Evolutionary conservation across 106 monocot species (phyloP), one percentile per base, ranked within the genome.

Genomic region (Gastrodia elata): DNA sequence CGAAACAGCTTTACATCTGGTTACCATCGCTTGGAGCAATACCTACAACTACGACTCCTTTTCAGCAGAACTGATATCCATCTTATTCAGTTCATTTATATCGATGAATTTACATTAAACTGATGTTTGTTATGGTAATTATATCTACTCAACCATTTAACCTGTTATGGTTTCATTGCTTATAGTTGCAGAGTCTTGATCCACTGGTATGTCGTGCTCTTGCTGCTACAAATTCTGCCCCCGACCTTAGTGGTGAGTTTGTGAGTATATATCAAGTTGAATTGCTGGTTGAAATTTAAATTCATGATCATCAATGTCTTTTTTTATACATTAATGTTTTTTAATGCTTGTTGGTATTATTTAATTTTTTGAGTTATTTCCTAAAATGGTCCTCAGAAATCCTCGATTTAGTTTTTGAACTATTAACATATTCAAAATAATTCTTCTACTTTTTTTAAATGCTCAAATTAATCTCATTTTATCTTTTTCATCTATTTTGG

Each of bases 191-290:
- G 38, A 84, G 74, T 44, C 48, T 96, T 41, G 87, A 96, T 65
- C 84, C 84, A 67, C 70, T 92, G 8, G 96, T 90, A 16, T 64
- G 39, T 6, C 92, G 92, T 80, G 96, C 96, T 48, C 81, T 96
- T 74, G 39, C 25, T 80, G 79, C 92, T 44, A 73, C 89, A 22
- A 81, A 46, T 81, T 61, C 75, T 72, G 76, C 38, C 73, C 80
- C 85, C 69, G 88, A 96, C 73, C 90, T 96, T 75, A 76, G 44
- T 77, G 87, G 92, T 96, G 71, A 75, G 68, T 78, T 36, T 36
- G 27, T 35, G 18, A 16, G 30, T 61, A 57, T 65, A 43, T 61
- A 20, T 75, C 1, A 28, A 10, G 16, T 69, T 40, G 69, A 40
- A 10, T 3, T 40, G 10, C 26, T 2, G 39, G 39, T 10, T 1